These are phyloP conservation scores for Catharanthus roseus DNA, from an alignment of 257 asterid species.

Conservation along the genomic window DNA sequence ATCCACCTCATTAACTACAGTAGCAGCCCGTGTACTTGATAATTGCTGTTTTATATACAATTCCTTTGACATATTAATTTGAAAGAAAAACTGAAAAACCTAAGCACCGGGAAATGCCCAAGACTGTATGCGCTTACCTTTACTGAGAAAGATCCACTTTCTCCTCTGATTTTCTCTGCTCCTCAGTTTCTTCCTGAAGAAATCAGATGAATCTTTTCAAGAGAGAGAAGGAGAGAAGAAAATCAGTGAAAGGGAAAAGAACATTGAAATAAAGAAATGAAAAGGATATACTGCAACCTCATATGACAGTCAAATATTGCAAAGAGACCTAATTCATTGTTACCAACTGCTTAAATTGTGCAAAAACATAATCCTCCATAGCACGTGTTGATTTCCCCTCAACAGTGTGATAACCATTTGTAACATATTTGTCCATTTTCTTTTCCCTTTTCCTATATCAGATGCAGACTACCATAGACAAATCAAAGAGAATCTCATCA, in stretches of 20 bases:
- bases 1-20: not conserved
- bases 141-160: no score
- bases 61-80: not conserved
- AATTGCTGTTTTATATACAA: not conserved
- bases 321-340: slow-evolving; percentile 73
- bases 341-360: slow-evolving; percentile 65
- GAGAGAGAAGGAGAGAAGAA: no score
- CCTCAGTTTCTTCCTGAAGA: no score
- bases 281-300: no score
- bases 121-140: no score
- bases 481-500: not conserved
- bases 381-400: slow-evolving; percentile 72
- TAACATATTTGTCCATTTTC: slow-evolving; percentile 60
- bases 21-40: not conserved
- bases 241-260: no score
- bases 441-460: slow-evolving; percentile 82
- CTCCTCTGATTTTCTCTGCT: no score
- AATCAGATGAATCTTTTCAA: no score
- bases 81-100: no score
- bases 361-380: slow-evolving; percentile 89
- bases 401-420: slow-evolving; percentile 75
- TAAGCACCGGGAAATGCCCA: no score
- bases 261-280: no score
- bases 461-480: slow-evolving; percentile 13
- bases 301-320: slow-evolving; percentile 89